Percentiles rank a stretch among this genome's conserved stretches.
Conservation (phyloP, 2,329 filamentous ascomycete genomes). For the Nannizzia gypsea region DNA sequence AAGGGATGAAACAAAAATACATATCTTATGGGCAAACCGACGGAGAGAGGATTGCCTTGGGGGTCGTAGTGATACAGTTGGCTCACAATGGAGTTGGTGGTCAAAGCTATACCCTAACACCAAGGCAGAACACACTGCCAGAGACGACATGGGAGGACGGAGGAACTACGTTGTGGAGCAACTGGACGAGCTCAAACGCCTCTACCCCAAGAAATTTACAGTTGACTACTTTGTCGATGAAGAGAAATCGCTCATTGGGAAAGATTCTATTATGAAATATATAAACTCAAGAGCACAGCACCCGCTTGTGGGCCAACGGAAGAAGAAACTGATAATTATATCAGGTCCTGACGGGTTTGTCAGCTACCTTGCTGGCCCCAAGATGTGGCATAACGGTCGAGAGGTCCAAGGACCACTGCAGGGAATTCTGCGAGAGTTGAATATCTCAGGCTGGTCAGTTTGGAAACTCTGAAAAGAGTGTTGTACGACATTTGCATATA, state of each 20-base stretch:
- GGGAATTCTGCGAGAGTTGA: constrained; percentile 54
- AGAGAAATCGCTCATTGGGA: constrained; percentile 56
- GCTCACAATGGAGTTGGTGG: constrained; percentile 21
- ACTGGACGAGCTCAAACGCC: constrained; percentile 50
- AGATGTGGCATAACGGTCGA: constrained; percentile 58
- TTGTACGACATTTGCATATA: background rate
- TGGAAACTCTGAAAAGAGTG: constrained; percentile 42
- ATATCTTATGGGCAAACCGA: constrained; percentile 74
- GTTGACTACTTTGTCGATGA: constrained; percentile 76
- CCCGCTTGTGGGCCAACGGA: constrained; percentile 14
- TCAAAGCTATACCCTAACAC: constrained; percentile 18
- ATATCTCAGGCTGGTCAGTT: constrained; percentile 46
- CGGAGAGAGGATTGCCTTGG: constrained; percentile 53
- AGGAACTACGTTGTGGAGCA: constrained; percentile 44
- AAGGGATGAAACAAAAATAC: constrained; percentile 39
- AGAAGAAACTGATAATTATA: constrained; percentile 54
- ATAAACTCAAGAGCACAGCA: constrained; percentile 14
- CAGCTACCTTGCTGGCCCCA: constrained; percentile 64
- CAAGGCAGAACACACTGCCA: background rate
- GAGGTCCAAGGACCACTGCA: constrained; percentile 65
- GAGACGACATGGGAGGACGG: constrained; percentile 8
- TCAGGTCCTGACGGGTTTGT: constrained; percentile 90
- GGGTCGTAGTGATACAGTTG: constrained; percentile 42
- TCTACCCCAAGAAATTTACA: constrained; percentile 45
- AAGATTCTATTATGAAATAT: constrained; percentile 36